Conservation (phyloP, 73 alveolate genomes). For the Tetrahymena borealis region DNA sequence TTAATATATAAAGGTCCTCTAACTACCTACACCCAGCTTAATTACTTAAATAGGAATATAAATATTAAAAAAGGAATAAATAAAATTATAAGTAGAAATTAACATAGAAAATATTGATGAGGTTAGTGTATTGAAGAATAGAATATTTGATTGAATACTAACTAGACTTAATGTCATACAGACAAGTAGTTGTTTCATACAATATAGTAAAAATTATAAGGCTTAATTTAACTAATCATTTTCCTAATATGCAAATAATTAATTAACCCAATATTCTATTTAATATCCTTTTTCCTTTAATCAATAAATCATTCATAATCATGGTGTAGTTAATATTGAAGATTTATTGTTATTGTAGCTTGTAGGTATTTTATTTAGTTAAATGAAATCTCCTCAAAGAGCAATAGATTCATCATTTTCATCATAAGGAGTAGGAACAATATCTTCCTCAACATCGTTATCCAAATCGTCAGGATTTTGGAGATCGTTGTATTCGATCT, state of each 20-base stretch:
- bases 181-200: neutral
- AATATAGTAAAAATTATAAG: neutral
- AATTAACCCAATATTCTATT: too few species aligned
- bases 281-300: too few species aligned
- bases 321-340: too few species aligned
- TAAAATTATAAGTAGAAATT: neutral
- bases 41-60: too few species aligned
- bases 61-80: too few species aligned
- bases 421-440: neutral
- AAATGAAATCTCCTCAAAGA: neutral
- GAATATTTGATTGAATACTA: neutral
- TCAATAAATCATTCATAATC: too few species aligned
- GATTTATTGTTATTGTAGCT: too few species aligned
- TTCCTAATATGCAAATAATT: too few species aligned
- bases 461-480: neutral
- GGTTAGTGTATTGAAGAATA: neutral
- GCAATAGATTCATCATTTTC: neutral
- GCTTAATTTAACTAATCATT: too few species aligned
- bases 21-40: too few species aligned
- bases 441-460: neutral
- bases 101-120: neutral
- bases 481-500: neutral
- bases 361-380: neutral
- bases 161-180: neutral
- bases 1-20: too few species aligned